Base-by-base conservation (phyloP, 2,329 filamentous ascomycete species). In the Penicillium sp. region DNA sequence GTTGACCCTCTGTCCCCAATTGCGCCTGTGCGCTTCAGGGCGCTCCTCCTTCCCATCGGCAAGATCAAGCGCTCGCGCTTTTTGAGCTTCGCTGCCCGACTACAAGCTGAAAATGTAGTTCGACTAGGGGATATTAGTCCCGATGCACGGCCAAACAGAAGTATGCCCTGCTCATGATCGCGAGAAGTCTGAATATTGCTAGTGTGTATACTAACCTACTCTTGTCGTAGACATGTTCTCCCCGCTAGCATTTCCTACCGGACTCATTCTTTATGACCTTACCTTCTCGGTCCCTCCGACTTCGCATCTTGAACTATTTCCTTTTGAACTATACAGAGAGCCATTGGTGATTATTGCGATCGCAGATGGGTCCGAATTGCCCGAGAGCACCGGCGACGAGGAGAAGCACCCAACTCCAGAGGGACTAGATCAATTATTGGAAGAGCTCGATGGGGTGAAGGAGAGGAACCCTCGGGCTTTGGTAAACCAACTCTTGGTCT, bases 261-360 rank as follows among this genome's bases (percentile, higher is more conserved):
- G 91, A 53, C 83, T 84, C 62, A 85, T 97, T 53, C 78, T 96
- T 61, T 96, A 93, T 76, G 86, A 95, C 66, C 79, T 96, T 54
- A 83, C 86, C 51, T 88, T 87, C 53, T 84, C 88, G 62, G 76
- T 85, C 48, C 85, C 88, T 22, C 83, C 87, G n/a, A 78, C 83
- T 29, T 88, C 87, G 29, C 88, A 95, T 64, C 75, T 88, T 38
- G 79, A 87, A 19, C 73, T 95, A 35, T 85, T 85, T 33, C 90
- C 93, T 1, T 96, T 96, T 73, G 93, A 98, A 67, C 75, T 91
- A 38, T 95, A 88, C 67, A 81, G 90, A 60, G 88, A 95, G 66
- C 85, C 88, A 8, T 76, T 96, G 47, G 81, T 86, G 45, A 77
- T 97, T 24, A 79, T 98, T 54, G 91, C 88, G 3, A 76, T 97